Evolutionary conservation across 495 filamentous ascomycete genomes (phyloP), one percentile per base, ranked within the genome.

Genomic region (Aspergillus indologenus): DNA sequence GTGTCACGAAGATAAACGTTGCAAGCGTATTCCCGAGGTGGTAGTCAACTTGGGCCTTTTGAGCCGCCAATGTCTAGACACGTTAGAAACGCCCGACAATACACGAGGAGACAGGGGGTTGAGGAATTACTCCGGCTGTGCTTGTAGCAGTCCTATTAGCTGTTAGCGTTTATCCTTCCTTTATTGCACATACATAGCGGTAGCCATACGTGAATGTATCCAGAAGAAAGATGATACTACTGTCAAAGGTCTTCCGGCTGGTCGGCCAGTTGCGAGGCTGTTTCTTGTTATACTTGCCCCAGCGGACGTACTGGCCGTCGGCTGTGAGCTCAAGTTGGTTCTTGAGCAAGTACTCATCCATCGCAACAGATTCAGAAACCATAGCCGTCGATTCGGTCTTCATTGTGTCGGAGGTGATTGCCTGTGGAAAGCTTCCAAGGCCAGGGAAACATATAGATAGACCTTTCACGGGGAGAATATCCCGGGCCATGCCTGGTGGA

Each of bases 21-120:
- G 79, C 79, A 62, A 79, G 79, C 60, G 74, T 80, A 64, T 81
- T 77, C 18, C 78, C 80, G 0, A 62, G 53, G 20, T 50, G 21
- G 22, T 24, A 50, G 17, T 50, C 47, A 18, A 17, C 12, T 29
- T 23, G 47, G 22, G 47, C 47, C n/a, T 24, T 26, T 6, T 22
- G 17, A 1, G 47, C 47, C 9, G 47, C 47, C 11, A 26, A 50
- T 26, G 47, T 11, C 47, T 50, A 26, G 9, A 15, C 22, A 5
- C 9, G 15, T 50, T 26, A 50, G 47, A 14, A 50, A 29, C 21
- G n/a, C n/a, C n/a, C n/a, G n/a, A 29, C 4, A 29, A 26, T 50
- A 14, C 21, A 6, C n/a, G 61, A 67, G 9, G 68, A 53, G n/a
- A 6, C 6, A 24, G 11, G 4, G n/a, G 3, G 22, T 19, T 3